A percentile compares a stretch with the other conserved stretches of the same genome.
phyloP scores from a whole-genome alignment of 495 filamentous ascomycete species.

The Lentithecium fluviatile region DNA sequence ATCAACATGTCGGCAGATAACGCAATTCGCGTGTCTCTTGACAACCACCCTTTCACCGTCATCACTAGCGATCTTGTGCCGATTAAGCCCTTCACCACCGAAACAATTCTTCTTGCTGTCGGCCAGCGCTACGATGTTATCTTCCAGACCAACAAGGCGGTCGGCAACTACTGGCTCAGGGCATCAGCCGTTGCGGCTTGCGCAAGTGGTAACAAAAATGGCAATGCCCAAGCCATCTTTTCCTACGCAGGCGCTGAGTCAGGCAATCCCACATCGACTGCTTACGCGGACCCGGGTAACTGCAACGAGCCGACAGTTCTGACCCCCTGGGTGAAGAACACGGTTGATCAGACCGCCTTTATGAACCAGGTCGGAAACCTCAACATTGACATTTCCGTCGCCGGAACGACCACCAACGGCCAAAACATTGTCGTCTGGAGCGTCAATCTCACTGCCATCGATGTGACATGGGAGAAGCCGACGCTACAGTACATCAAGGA shows the following conservation, averaged over 20 bases:
- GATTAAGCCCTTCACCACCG: constrained; percentile 35
- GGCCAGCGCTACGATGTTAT: constrained; percentile 46
- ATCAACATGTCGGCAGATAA: constrained; percentile 44
- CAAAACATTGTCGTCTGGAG: constrained; percentile 43
- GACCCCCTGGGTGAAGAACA: constrained; percentile 36
- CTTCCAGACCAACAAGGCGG: constrained; percentile 42
- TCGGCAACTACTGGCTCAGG: constrained; percentile 45
- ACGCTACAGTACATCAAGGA: constrained; percentile 41
- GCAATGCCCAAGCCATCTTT: constrained; percentile 27
- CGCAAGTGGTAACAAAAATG: constrained; percentile 27
- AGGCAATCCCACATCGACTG: constrained; percentile 14
- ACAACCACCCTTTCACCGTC: constrained; percentile 40
- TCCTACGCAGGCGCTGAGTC: constrained; percentile 13
- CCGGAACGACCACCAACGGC: constrained; percentile 38
- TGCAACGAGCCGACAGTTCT: constrained; percentile 32
- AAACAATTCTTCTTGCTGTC: constrained; percentile 25
- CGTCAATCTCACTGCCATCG: constrained; percentile 42
- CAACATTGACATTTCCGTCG: constrained; percentile 30
- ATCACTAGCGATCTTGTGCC: constrained; percentile 44
- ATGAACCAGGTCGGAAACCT: constrained; percentile 35
- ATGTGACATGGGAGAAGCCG: constrained; percentile 43
- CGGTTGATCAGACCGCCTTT: constrained; percentile 33
- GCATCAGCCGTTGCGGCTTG: constrained; percentile 35
- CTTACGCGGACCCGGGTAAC: constrained; percentile 4
- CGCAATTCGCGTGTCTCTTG: constrained; percentile 42